Percentiles rank a stretch among this genome's conserved stretches.
phyloP scores from a whole-genome alignment of 1,284 basidiomycete species.

The Irpex sp. region DNA sequence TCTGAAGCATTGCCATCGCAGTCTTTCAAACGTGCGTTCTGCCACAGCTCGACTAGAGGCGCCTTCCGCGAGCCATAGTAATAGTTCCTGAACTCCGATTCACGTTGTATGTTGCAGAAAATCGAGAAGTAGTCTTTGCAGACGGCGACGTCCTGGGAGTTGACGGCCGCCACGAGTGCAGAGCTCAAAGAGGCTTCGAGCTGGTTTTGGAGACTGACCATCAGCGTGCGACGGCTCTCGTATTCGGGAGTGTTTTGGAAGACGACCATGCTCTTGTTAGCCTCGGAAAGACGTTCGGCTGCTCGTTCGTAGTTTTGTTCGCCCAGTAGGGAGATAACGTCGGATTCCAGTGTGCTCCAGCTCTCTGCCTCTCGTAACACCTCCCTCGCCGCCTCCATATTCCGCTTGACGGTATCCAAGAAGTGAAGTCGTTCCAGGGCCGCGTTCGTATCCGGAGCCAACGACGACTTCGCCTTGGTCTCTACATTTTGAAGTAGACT shows the following conservation, averaged over 20 bases:
- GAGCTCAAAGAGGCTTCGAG: conserved; percentile 87
- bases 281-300: conserved; percentile 84
- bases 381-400: conserved; percentile 84
- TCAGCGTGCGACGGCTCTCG: conserved; percentile 76
- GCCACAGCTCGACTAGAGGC: conserved; percentile 68
- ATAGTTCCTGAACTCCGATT: conserved; percentile 87
- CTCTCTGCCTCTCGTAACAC: conserved; percentile 89
- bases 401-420: conserved; percentile 78
- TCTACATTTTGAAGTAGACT: conserved; percentile 56
- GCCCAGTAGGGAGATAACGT: conserved; percentile 80
- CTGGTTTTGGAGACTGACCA: conserved; percentile 91
- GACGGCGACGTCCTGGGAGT: conserved; percentile 63
- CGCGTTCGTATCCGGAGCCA: conserved; percentile 50
- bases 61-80: conserved; percentile 83
- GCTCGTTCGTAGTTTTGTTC: conserved; percentile 82
- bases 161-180: conserved; percentile 81
- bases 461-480: conserved; percentile 43
- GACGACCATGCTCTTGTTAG: conserved; percentile 81
- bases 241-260: conserved; percentile 90
- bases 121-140: conserved; percentile 82
- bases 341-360: conserved; percentile 91
- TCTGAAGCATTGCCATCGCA: conserved; percentile 31
- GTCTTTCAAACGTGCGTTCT: conserved; percentile 48
- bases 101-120: conserved; percentile 86
- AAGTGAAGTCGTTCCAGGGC: conserved; percentile 74